Base-by-base conservation (phyloP, 805 yeast species). In the Zygoascus ofunaensis region DNA sequence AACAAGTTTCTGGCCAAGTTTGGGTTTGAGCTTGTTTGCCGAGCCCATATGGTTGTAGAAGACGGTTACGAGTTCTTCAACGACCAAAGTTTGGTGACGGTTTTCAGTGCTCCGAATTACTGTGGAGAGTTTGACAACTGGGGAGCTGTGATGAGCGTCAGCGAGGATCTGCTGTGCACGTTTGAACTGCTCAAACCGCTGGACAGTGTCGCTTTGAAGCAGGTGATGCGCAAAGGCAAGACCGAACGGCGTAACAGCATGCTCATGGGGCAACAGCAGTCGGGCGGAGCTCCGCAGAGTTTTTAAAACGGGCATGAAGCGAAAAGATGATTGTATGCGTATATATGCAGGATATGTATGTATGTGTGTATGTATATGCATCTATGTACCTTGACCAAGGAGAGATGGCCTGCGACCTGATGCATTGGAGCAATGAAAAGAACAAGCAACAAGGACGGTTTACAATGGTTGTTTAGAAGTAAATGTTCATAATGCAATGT, bases 131-230 rank as follows among this genome's bases (percentile, higher is more conserved):
- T 80, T 57, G 86, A 87, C 61, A 87, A 87, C 57, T 87, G 95
- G 95, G 96, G 95, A 20, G 98, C 98, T 2, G 97, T 90, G 4
- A 90, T 90, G 97, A 80, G 94, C 55, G 97, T 90, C 14, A 77
- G 86, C 50, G 96, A 90, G 51, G 97, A 90, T 55, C 71, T 90
- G 52, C 69, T 92, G 46, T 90, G 98, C 64, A 82, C 92, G 49
- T 90, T 90, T 64, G 98, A 90, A 63, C 73, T 90, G 44, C 70
- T 90, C 47, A 96, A 92, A 64, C 98, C 98, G 15, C 71, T 92
- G 55, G 97, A 90, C 65, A 77, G 94, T 42, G 82, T 83, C 17
- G 96, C 96, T 3, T 74, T 92, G 64, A 89, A 90, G 60, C 95
- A 85, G 61, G 92, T 87, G 41, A 87, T 90, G 97, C 82, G 82